Base-by-base conservation (phyloP, 129 eudicot genomes). In the Pittosporum tobira region DNA sequence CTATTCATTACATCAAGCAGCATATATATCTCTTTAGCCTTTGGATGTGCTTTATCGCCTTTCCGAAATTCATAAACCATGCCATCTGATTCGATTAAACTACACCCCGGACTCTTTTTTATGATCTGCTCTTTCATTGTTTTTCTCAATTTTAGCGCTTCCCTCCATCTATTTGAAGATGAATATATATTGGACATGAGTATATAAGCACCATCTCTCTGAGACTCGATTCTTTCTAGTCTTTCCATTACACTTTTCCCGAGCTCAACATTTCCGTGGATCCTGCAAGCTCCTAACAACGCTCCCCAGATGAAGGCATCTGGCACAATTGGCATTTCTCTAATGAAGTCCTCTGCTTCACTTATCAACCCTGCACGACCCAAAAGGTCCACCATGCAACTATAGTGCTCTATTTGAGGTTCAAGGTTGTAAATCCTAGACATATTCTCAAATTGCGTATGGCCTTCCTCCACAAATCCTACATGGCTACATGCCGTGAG, bases 351-450 rank as follows among this genome's bases (percentile, higher is more conserved):
- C 36, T 66, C 57, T 16, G 85, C 85, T 16, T 79, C 85, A 24
- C 4, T 48, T 47, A 79, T 30, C 47, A 79, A 63, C 15, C 81
- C 81, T 6, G 75, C 85, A 29, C 76, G 78, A 26, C 81, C 78
- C 52, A 79, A 64, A 20, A 75, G 81, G 67, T 79, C 81, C 34
- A 79, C 81, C 85, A 79, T 75, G 67, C 75, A 67, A 26, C 81
- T 74, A 46, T 71, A 75, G 20, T 79, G 85, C 59, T 67, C 78
- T 29, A 38, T 56, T 54, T 68, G 81, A 18, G 78, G 78, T 42
- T 64, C 55, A 29, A 75, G 62, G 24, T 53, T 61, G 49, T 45
- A 50, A 20, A 67, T 47, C n/a, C 9, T 63, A 0, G 21, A 46
- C 81, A 79, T 71, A 6, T 75, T 60, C 0, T 49, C 42, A 75